Conservation (phyloP, 2,329 filamentous ascomycete genomes). For the Volutella citrinella region DNA sequence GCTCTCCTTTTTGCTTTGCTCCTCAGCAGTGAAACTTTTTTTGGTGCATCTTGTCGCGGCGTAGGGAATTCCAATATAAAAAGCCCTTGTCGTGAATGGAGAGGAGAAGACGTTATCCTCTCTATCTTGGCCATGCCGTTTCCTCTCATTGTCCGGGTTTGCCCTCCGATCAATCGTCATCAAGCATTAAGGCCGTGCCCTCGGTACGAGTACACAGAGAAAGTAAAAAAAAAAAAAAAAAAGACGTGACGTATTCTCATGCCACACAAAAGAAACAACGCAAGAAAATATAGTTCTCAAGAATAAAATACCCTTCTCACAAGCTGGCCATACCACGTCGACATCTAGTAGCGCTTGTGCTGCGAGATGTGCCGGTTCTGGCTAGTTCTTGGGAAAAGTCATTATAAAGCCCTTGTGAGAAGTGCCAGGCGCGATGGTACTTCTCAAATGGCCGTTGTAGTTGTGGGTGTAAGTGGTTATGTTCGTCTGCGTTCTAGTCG, state of each 20-base stretch:
- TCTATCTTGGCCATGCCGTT: slow-evolving; percentile 3
- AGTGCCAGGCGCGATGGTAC: slow-evolving; percentile 11
- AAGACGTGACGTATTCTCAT: slow-evolving; percentile 25
- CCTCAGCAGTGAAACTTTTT: no score
- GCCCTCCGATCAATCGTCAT: slow-evolving; percentile 15
- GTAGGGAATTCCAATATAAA: no score
- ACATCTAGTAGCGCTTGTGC: no score
- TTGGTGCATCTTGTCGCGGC: no score
- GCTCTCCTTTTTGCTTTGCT: no score
- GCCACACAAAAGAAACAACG: slow-evolving; percentile 24
- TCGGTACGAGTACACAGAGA: slow-evolving; percentile 15
- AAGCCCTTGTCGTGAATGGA: not conserved
- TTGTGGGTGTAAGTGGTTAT: no score
- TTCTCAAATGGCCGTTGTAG: slow-evolving; percentile 8
- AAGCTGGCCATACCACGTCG: no score
- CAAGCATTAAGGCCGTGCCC: slow-evolving; percentile 22
- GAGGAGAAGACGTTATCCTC: slow-evolving; percentile 10
- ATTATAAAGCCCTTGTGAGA: slow-evolving; percentile 22
- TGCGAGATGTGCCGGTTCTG: slow-evolving; percentile 27
- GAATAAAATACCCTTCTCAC: slow-evolving; percentile 14
- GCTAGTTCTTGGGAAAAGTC: slow-evolving; percentile 25
- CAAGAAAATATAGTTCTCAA: slow-evolving; percentile 21
- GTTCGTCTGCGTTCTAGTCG: no score
- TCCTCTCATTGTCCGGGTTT: slow-evolving; percentile 3
- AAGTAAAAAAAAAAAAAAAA: slow-evolving; percentile 17